phyloP scores from a whole-genome alignment of 805 yeast genomes.

The Blastobotrys peoriensis region DNA sequence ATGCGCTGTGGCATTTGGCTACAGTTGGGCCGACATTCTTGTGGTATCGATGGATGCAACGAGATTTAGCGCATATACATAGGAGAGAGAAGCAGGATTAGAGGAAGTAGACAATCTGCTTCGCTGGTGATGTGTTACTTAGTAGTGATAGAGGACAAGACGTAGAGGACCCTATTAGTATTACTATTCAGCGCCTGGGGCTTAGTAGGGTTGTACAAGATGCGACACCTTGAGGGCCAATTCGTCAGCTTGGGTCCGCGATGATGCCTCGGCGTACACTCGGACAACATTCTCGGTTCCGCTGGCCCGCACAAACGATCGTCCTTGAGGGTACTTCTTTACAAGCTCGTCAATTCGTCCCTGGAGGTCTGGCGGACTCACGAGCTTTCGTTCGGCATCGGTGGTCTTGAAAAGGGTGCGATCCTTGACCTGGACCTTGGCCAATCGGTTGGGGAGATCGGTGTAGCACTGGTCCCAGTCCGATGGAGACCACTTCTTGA shows the following conservation, averaged over 20 bases:
- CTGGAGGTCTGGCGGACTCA: conserved; percentile 76
- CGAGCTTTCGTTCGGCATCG: conserved; percentile 80
- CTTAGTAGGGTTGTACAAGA: conserved; percentile 17
- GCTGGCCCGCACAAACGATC: conserved; percentile 93
- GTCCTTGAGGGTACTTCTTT: conserved; percentile 48
- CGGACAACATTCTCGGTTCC: conserved; percentile 98
- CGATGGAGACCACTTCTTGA: conserved; percentile 51
- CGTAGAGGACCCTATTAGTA: too few species aligned
- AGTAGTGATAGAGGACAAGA: too few species aligned
- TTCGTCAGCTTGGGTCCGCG: conserved; percentile 41
- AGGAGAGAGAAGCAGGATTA: too few species aligned
- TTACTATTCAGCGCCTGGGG: too few species aligned
- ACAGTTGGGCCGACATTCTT: conserved; percentile 76
- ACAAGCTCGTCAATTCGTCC: conserved; percentile 61
- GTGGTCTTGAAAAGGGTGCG: conserved; percentile 75
- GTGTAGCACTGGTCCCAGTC: conserved; percentile 73
- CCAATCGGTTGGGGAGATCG: conserved; percentile 81
- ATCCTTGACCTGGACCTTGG: conserved; percentile 79
- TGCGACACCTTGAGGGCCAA: conserved; percentile 33
- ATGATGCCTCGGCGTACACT: conserved; percentile 84
- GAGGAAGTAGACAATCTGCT: too few species aligned
- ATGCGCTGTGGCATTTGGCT: conserved; percentile 86
- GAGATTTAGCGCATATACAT: conserved; percentile 23
- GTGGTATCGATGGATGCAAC: conserved; percentile 53
- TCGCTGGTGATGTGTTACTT: too few species aligned